These are phyloP conservation scores for Kernera saxatilis DNA, from an alignment of 345 rosid species.

Conservation along the genomic window DNA sequence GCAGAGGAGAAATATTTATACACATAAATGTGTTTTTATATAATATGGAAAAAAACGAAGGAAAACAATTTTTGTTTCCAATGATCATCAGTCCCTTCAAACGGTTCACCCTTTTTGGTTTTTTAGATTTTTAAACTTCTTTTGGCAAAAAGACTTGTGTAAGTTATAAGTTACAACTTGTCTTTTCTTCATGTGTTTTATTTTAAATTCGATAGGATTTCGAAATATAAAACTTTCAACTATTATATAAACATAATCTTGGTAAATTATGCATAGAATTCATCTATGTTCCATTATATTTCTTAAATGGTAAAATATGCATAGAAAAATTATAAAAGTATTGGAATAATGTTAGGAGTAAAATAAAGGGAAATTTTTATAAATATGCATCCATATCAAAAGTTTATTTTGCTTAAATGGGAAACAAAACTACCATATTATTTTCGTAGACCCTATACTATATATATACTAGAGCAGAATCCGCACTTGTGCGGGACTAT, in stretches of 20 bases:
- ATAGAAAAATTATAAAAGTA: background rate
- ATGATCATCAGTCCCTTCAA: slow-evolving; percentile 16
- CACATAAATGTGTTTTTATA: slow-evolving; percentile 17
- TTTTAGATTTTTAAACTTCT: slow-evolving; percentile 9
- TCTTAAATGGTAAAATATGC: no score
- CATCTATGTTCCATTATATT: no score
- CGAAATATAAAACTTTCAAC: no score
- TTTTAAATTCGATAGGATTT: no score
- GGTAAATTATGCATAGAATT: no score
- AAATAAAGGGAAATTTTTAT: no score
- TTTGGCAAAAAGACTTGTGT: slow-evolving; percentile 24
- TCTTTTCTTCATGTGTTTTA: background rate
- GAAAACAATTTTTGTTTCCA: slow-evolving; percentile 34
- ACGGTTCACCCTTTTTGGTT: background rate
- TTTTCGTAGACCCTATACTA: no score
- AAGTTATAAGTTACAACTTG: slow-evolving; percentile 25
- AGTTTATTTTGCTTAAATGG: background rate
- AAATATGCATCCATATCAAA: background rate
- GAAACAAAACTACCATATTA: background rate
- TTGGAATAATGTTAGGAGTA: no score
- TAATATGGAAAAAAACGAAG: slow-evolving; percentile 11
- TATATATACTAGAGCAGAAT: no score
- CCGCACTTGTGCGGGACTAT: no score
- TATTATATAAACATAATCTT: no score
- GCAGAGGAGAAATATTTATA: slow-evolving; percentile 5